phyloP scores from a whole-genome alignment of 2,329 filamentous ascomycete species.

The Pyricularia sp. region DNA sequence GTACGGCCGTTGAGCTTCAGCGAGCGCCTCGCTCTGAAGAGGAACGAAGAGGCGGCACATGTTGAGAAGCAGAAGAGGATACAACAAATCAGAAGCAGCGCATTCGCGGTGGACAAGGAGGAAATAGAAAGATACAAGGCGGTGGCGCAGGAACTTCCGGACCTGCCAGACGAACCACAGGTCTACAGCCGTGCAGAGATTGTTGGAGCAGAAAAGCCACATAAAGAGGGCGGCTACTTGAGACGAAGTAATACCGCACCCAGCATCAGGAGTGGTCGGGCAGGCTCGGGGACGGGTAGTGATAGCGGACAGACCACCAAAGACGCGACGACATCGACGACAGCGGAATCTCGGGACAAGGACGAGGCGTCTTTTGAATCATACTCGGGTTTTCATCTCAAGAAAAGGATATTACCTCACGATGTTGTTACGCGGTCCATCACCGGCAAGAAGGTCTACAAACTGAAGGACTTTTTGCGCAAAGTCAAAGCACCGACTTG shows the following conservation, averaged over 20 bases:
- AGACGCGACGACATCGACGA: slow-evolving; percentile 12
- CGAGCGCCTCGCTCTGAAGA: slow-evolving; percentile 70
- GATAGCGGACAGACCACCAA: slow-evolving; percentile 5
- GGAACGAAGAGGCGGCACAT: slow-evolving; percentile 41
- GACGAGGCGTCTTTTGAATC: slow-evolving; percentile 64
- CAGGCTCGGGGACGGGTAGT: neutral
- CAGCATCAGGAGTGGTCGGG: slow-evolving; percentile 11
- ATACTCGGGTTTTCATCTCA: slow-evolving; percentile 78
- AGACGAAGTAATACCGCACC: slow-evolving; percentile 35
- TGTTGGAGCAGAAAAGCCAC: slow-evolving; percentile 21
- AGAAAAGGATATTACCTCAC: slow-evolving; percentile 75
- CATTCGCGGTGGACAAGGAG: slow-evolving; percentile 46
- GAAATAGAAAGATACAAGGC: slow-evolving; percentile 53
- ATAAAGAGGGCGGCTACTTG: slow-evolving; percentile 19
- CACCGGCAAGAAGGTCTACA: slow-evolving; percentile 65
- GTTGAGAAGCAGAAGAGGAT: slow-evolving; percentile 43
- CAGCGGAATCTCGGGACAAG: slow-evolving; percentile 5
- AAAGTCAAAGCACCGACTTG: slow-evolving; percentile 77
- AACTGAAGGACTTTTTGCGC: slow-evolving; percentile 71
- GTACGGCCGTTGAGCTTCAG: slow-evolving; percentile 58
- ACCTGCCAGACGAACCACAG: slow-evolving; percentile 35
- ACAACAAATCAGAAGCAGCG: slow-evolving; percentile 40
- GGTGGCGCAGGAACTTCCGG: slow-evolving; percentile 44
- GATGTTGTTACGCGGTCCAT: slow-evolving; percentile 70
- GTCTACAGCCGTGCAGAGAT: slow-evolving; percentile 58